Evolutionary conservation across 2,329 filamentous ascomycete species (phyloP).

Genomic region (Botrytis paeoniae): DNA sequence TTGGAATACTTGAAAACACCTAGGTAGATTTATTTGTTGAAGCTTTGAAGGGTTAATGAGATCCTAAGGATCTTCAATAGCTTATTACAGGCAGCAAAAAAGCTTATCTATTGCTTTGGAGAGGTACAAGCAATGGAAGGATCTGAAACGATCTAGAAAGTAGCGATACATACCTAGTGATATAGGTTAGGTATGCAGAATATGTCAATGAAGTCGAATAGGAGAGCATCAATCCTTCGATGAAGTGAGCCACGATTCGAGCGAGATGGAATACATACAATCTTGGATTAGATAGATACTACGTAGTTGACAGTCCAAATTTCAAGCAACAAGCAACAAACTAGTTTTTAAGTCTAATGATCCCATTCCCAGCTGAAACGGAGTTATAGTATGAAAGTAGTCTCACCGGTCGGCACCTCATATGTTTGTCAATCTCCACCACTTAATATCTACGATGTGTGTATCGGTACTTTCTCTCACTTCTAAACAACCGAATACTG

Average conservation of each 20-base stretch:
- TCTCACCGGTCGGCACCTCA: not conserved
- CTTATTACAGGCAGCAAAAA: not conserved
- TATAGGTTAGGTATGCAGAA: not conserved
- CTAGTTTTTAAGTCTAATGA: not conserved
- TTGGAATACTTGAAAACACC: not conserved
- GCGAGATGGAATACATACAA: not conserved
- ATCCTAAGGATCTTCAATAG: not conserved
- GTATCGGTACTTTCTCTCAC: not conserved
- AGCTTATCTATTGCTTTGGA: not conserved
- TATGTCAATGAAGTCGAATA: not conserved
- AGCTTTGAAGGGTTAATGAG: not conserved
- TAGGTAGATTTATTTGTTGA: not conserved
- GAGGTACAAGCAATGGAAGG: not conserved
- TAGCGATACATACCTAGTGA: not conserved
- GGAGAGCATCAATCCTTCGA: not conserved
- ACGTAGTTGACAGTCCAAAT: not conserved
- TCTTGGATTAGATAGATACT: not conserved
- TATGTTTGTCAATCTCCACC: not conserved
- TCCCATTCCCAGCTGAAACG: not conserved
- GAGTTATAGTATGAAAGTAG: not conserved
- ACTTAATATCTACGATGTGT: not conserved
- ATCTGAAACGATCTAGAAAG: conserved; percentile 3
- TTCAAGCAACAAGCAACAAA: not conserved
- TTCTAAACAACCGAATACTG: not conserved
- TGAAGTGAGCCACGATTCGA: not conserved